Evolutionary conservation across 2,329 filamentous ascomycete genomes (phyloP).

Genomic region (Fusarium scirpi): DNA sequence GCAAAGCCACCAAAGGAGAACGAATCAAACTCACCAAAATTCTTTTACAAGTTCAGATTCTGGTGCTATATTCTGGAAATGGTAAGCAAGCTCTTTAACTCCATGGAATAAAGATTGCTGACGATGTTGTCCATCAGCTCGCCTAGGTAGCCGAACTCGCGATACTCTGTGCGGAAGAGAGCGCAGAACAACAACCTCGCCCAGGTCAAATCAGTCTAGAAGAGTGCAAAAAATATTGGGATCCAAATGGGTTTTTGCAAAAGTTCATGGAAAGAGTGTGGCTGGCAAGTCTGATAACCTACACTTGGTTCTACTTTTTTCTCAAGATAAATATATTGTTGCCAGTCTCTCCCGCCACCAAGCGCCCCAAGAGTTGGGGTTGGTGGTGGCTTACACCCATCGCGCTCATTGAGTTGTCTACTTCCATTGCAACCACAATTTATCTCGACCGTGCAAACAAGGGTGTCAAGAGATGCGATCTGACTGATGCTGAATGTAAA

Average conservation of each 20-base stretch:
- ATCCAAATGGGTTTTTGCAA: neutral
- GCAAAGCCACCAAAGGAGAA: neutral
- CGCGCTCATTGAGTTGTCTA: neutral
- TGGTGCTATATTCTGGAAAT: slow-evolving; percentile 52
- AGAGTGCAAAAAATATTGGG: slow-evolving; percentile 49
- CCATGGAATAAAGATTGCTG: slow-evolving; percentile 55
- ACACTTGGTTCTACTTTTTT: slow-evolving; percentile 54
- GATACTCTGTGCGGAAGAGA: slow-evolving; percentile 57
- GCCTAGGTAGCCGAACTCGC: slow-evolving; percentile 63
- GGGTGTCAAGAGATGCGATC: neutral
- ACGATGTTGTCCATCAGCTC: slow-evolving; percentile 49
- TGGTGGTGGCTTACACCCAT: neutral
- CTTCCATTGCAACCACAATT: neutral
- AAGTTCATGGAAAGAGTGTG: slow-evolving; percentile 47
- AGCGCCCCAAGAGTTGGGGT: neutral
- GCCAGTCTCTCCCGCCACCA: neutral
- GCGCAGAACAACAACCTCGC: slow-evolving; percentile 54
- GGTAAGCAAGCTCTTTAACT: slow-evolving; percentile 52
- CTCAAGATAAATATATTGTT: neutral
- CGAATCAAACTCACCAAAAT: neutral
- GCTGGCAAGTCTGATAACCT: slow-evolving; percentile 64
- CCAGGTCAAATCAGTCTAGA: slow-evolving; percentile 29
- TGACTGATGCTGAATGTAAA: neutral
- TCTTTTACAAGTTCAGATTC: slow-evolving; percentile 49
- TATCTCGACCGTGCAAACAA: neutral